Base-by-base conservation (phyloP, 306 rosid genomes). In the Trichosanthes truncata region DNA sequence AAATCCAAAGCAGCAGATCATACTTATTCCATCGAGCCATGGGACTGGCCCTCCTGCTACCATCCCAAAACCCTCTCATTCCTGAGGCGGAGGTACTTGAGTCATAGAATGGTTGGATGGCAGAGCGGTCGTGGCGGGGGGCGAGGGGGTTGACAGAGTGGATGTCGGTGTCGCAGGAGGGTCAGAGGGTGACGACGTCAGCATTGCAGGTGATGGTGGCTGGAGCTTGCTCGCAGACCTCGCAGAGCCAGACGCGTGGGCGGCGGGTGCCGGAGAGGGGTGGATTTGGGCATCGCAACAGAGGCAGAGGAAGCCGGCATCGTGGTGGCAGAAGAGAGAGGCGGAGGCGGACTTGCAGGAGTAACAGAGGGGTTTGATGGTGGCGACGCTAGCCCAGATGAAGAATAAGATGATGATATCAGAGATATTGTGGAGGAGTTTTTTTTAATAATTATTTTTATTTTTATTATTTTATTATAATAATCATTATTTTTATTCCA, bases 141-240 rank as follows among this genome's bases (percentile, higher is more conserved):
- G 98, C 92, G 29, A 94, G 93, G 0, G 97, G 98, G 46, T 94
- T 92, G 0, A 96, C 98, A 0, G 98, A 94, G 86, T 94, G 98
- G 88, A 94, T 89, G 25, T 94, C 97, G 0, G 93, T 82, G 75
- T 94, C 97, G 89, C 97, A 94, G 18, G 94, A 76, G 88, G 89
- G 85, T 57, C 97, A 94, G 57, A 94, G 97, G 0, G 90, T 85
- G 0, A 96, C 98, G 3, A 97, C 97, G 87, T 92, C 98, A 0
- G 98, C 98, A 79, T 91, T 92, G 89, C 98, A 94, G 60, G 97
- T 91, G 90, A 94, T 88, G 18, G 93, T 76, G 0, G 97, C 97
- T 0, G 98, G 97, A 0, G 97, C 97, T 45, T 94, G 98, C 79
- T 92, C 97, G 78, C 97, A 94, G 23, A 94, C 97, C 81, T 92